Evolutionary conservation across 2,329 filamentous ascomycete species (phyloP).

Genomic region (Ceratocystis variospora): DNA sequence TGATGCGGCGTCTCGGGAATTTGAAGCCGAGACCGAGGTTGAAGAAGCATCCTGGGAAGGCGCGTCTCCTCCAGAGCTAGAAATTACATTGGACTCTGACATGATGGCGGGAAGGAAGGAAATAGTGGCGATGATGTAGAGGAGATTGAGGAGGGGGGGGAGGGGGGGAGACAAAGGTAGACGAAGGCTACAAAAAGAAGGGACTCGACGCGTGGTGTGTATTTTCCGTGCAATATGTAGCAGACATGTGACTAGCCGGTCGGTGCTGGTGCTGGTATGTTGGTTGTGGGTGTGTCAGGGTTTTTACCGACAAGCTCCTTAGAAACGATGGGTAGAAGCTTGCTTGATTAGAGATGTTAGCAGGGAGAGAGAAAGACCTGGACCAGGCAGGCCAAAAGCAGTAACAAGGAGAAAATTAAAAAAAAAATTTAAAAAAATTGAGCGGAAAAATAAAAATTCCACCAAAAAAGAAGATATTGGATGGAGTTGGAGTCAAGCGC

Average conservation of each 20-base stretch:
- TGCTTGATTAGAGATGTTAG: background rate
- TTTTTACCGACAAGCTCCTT: background rate
- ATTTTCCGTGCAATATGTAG: background rate
- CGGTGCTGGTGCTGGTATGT: background rate
- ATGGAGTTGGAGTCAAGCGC: background rate
- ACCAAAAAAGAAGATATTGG: background rate
- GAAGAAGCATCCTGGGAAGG: background rate
- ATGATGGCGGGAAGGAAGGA: background rate
- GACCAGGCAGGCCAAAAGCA: background rate
- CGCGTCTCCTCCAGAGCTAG: background rate
- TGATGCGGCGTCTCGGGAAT: background rate
- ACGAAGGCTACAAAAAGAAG: background rate
- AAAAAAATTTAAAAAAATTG: background rate
- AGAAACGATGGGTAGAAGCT: background rate
- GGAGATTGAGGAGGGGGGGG: background rate
- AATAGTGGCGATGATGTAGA: background rate
- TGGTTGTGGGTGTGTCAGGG: background rate
- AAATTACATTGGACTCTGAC: background rate
- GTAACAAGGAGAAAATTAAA: background rate
- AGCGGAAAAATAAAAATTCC: background rate
- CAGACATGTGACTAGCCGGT: background rate
- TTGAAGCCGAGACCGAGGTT: background rate
- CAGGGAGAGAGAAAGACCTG: background rate
- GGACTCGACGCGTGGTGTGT: background rate
- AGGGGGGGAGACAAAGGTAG: background rate